Evolutionary conservation across 1,284 basidiomycete genomes (phyloP).

Genomic region (Rhodotorula mucilaginosa): DNA sequence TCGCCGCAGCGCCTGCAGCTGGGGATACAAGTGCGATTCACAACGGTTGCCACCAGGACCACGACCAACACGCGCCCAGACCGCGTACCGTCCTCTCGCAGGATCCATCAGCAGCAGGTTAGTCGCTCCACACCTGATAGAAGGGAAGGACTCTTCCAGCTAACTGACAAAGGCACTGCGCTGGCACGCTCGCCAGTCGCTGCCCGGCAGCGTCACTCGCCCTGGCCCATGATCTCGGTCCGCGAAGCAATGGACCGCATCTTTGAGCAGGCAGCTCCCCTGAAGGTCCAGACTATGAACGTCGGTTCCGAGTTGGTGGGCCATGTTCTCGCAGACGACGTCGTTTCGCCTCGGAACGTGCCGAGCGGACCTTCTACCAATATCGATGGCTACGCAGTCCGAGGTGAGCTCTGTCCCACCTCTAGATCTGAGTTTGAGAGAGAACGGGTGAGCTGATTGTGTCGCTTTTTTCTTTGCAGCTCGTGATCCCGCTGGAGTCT

Average conservation of each 20-base stretch:
- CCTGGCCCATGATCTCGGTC: slow-evolving; percentile 68
- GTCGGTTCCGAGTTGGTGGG: slow-evolving; percentile 61
- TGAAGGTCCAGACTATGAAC: slow-evolving; percentile 51
- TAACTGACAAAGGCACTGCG: too few species aligned
- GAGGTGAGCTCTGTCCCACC: background rate
- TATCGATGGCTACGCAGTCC: slow-evolving; percentile 81
- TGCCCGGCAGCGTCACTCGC: slow-evolving; percentile 67
- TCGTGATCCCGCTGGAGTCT: slow-evolving; percentile 54
- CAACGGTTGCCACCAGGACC: slow-evolving; percentile 43
- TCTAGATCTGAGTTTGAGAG: background rate
- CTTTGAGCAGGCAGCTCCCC: slow-evolving; percentile 55
- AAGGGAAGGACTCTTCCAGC: background rate
- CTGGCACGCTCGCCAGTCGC: slow-evolving; percentile 54
- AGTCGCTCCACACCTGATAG: slow-evolving; percentile 1
- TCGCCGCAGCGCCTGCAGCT: background rate
- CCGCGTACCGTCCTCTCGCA: slow-evolving; percentile 62
- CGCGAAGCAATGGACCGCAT: slow-evolving; percentile 64
- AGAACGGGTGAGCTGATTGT: background rate
- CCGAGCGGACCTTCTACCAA: slow-evolving; percentile 62
- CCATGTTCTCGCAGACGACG: slow-evolving; percentile 70
- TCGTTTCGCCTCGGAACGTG: slow-evolving; percentile 60
- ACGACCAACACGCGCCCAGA: slow-evolving; percentile 42
- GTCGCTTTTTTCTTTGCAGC: background rate
- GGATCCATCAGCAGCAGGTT: slow-evolving; percentile 58
- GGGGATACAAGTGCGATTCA: slow-evolving; percentile 32